These are phyloP conservation scores for Sicyos edulis DNA, from an alignment of 306 rosid species.

Conservation along the genomic window DNA sequence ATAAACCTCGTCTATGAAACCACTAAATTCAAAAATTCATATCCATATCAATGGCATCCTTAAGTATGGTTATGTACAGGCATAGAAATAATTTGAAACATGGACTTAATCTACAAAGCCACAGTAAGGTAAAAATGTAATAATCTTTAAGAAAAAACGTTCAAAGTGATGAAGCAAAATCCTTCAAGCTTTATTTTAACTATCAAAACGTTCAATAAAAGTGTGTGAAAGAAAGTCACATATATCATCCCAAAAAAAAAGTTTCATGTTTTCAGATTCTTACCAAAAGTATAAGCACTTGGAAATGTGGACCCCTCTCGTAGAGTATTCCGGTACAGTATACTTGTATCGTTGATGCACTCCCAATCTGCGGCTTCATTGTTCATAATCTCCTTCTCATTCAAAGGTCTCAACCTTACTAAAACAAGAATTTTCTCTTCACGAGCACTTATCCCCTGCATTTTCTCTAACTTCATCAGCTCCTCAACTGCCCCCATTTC, in stretches of 20 bases:
- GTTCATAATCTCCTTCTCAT: constrained; percentile 58
- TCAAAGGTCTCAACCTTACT: constrained; percentile 85
- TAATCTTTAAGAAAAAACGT: not conserved
- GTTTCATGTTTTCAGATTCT: constrained; percentile 20
- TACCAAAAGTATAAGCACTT: constrained; percentile 90
- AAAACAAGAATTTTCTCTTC: constrained; percentile 95
- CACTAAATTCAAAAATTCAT: not conserved
- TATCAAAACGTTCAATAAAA: not conserved
- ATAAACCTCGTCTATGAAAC: constrained; percentile 22
- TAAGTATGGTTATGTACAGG: not conserved
- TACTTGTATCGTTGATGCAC: constrained; percentile 83
- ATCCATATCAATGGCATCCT: constrained; percentile 1
- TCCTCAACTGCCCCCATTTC: constrained; percentile 94
- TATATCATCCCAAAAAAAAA: not conserved
- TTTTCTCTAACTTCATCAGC: constrained; percentile 77
- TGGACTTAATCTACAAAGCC: constrained; percentile 4
- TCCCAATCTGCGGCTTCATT: constrained; percentile 94
- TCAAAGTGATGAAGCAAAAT: not conserved
- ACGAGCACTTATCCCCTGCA: constrained; percentile 53
- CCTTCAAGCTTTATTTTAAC: not conserved
- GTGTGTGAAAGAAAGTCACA: not conserved
- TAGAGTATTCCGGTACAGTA: constrained; percentile 78
- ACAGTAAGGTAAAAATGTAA: not conserved
- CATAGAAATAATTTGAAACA: constrained; percentile 11
- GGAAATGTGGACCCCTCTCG: constrained; percentile 98